These are phyloP conservation scores for Zopfochytrium polystomum DNA, from an alignment of 371 early-diverging fungal genomes.

Conservation along the genomic window DNA sequence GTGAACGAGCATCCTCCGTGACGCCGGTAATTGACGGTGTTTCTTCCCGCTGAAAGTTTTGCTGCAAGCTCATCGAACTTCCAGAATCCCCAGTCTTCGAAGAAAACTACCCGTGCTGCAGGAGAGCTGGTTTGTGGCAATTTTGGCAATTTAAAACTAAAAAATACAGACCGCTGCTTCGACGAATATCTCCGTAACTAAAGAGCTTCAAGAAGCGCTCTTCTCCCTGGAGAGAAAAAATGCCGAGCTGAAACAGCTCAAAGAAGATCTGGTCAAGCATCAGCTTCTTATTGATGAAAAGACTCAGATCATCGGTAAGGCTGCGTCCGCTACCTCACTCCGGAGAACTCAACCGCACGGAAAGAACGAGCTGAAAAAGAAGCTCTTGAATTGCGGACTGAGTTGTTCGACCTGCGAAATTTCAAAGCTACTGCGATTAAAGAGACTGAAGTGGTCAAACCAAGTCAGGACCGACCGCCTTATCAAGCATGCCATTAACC, in stretches of 20 bases:
- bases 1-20: slow-evolving; percentile 14
- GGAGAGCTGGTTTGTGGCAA: no score
- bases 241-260: slow-evolving; percentile 41
- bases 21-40: slow-evolving; percentile 16
- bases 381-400: slow-evolving; percentile 26
- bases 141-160: background rate
- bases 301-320: slow-evolving; percentile 23
- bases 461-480: slow-evolving; percentile 6
- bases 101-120: background rate
- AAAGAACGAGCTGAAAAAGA: slow-evolving; percentile 29
- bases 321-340: background rate
- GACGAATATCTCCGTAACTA: background rate
- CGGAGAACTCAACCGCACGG: background rate
- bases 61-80: background rate
- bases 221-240: slow-evolving; percentile 45
- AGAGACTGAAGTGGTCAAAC: slow-evolving; percentile 24
- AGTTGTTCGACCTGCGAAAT: slow-evolving; percentile 31
- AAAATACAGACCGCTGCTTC: background rate
- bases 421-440: slow-evolving; percentile 31
- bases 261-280: slow-evolving; percentile 37
- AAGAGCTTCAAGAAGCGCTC: slow-evolving; percentile 48
- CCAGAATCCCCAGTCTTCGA: background rate
- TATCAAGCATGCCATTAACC: background rate
- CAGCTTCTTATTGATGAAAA: slow-evolving; percentile 38
- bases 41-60: background rate